These are phyloP conservation scores for Rhynchospora breviuscula DNA, from an alignment of 176 grass and related monocot species.

Conservation along the genomic window DNA sequence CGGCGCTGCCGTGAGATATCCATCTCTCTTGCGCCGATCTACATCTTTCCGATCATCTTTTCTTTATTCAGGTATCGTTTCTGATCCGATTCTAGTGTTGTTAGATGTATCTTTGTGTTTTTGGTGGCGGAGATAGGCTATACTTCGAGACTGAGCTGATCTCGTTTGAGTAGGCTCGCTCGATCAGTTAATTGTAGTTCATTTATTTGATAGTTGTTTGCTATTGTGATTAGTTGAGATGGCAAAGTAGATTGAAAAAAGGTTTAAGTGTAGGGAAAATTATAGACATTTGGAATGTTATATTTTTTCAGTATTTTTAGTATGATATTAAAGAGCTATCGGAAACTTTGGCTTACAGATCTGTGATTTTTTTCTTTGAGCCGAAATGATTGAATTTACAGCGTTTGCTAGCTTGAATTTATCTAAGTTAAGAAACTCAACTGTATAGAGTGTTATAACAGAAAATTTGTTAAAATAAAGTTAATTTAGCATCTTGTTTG, in stretches of 20 bases:
- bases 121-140: background rate
- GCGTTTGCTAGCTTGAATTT: background rate
- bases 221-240: background rate
- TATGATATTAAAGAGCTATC: background rate
- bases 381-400: no score
- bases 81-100: background rate
- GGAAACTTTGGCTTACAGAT: background rate
- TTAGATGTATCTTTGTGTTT: background rate
- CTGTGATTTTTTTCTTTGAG: background rate
- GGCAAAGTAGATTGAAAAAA: background rate
- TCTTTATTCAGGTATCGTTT: background rate
- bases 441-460: background rate
- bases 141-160: slow-evolving; percentile 1
- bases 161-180: background rate
- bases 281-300: background rate
- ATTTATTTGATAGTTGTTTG: background rate
- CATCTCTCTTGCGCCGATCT: background rate
- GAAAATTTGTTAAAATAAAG: background rate
- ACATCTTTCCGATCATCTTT: background rate
- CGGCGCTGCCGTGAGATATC: slow-evolving; percentile 14
- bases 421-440: background rate
- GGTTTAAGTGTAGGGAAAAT: background rate
- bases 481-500: background rate
- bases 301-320: background rate
- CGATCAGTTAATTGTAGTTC: background rate